Evolutionary conservation across 1,284 basidiomycete species (phyloP), one percentile per base, ranked within the genome.

Genomic region (Tylopilus sp.): DNA sequence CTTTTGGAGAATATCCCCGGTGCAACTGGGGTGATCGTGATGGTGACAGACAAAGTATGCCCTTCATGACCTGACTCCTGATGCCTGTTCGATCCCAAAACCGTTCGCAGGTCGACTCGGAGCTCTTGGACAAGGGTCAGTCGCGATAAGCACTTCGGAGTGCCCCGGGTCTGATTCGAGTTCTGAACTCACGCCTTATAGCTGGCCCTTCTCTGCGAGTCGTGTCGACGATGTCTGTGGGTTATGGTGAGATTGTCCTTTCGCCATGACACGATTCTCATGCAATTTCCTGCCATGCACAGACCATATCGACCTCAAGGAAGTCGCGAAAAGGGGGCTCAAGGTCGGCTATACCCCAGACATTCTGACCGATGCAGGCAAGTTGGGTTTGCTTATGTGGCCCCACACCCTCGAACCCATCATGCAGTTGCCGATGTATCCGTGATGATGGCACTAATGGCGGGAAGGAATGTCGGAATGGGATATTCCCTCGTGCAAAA

Each of bases 391-490:
- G 29, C 16, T 6, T 15, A 3, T 29, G 6, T 6, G 18, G 3
- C 4, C 46, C 35, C 31, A 36, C 8, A 11, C 19, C 6, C 28
- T 42, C 39, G 6, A 46, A 44, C 18, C 18, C n/a, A 44, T 8
- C 25, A 30, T 25, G 2, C 57, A 86, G 92, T 94, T 29, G 94
- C 95, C 10, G 95, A 97, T 66, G 68, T 92, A 10, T 81, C 86
- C 0, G 76, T 96, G 37, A 89, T 96, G 83, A 79, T 99, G 5
- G 84, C 86, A 1, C 77, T 99, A 28, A 97, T 96, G 92, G 90
- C 92, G 0, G 81, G 86, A 44, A 79, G 95, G 16, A 86, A 91
- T 41, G 86, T 76, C 2, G 83, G 82, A 30, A 72, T 84, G 55
- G 81, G 82, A 1, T 77, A 81, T 44, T 64, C 73, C 1, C 59